Conservation (phyloP, 257 asterid species). For the Solanum lycopersicoides region DNA sequence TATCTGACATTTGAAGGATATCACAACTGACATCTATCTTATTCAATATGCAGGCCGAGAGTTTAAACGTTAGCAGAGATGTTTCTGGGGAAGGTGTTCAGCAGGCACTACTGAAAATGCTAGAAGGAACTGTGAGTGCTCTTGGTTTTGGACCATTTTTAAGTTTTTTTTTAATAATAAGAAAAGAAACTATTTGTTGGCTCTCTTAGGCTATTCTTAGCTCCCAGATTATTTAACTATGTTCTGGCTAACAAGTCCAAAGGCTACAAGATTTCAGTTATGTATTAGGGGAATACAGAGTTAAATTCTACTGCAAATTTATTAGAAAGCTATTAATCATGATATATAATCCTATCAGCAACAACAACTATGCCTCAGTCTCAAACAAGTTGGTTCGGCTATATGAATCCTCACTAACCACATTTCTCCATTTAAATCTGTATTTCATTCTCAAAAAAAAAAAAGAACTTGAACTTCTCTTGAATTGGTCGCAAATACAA, state of each 20-base stretch:
- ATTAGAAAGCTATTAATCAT: background rate
- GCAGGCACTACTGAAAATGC: slow-evolving; percentile 93
- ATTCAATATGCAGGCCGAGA: slow-evolving; percentile 60
- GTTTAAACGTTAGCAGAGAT: slow-evolving; percentile 83
- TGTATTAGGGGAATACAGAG: background rate
- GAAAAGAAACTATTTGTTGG: background rate
- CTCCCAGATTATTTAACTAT: background rate
- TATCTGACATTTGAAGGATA: background rate
- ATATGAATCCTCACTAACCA: background rate
- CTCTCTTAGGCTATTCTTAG: background rate
- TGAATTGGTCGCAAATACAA: background rate
- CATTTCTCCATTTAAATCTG: background rate
- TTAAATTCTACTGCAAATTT: background rate
- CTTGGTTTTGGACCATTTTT: background rate
- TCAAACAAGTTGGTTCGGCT: background rate
- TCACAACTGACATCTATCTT: background rate
- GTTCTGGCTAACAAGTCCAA: background rate
- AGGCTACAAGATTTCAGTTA: background rate
- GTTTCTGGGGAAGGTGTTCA: slow-evolving; percentile 98
- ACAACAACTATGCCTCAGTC: background rate
- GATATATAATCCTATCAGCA: background rate
- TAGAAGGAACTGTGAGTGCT: slow-evolving; percentile 88
- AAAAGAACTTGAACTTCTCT: background rate
- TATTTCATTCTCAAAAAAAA: background rate
- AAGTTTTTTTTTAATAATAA: background rate